Base-by-base conservation (phyloP, 805 yeast species). In the Martiniozyma abietophila region DNA sequence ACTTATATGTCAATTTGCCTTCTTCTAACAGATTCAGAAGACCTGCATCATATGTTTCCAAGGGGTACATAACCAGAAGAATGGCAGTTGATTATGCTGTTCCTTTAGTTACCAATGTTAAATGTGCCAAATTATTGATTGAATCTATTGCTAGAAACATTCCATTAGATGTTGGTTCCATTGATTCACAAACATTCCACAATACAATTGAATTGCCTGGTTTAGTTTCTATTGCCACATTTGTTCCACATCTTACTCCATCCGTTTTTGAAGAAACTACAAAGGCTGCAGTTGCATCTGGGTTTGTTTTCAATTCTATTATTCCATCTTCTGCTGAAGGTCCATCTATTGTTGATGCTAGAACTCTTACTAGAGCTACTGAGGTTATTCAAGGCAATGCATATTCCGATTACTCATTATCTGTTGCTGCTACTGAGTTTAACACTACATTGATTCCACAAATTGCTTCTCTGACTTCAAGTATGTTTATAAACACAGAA, bases 51-150 rank as follows among this genome's bases (percentile, higher is more conserved):
- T 92, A 92, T 65, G 85, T 92, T 71, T 84, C 96, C 19, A 86
- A 83, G 66, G 99, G 99, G 59, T 92, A 92, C 71, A 78, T 75
- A 61, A 84, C 97, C 29, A 94, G 99, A 72, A 92, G 99, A 70
- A 83, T 92, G 97, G 98, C 99, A 48, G 96, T 92, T 46, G 99
- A 92, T 64, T 94, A 83, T 59, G 88, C 96, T 34, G 86, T 92
- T 56, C 99, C 99, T 33, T 71, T 92, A 58, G 95, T 92, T 32
- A 92, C 99, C 45, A 92, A 92, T 56, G 97, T 92, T 47, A 92
- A 92, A 65, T 80, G 88, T 69, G 99, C 99, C 43, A 92, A 92
- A 64, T 68, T 92, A 47, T 69, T 92, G 61, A 78, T 92, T 46
- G 97, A 92, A 65, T 97, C 99, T n/a, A 60, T 86, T 45, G 71